Conservation (phyloP, 441 rosid species). For the Gossypium gossypioides region DNA sequence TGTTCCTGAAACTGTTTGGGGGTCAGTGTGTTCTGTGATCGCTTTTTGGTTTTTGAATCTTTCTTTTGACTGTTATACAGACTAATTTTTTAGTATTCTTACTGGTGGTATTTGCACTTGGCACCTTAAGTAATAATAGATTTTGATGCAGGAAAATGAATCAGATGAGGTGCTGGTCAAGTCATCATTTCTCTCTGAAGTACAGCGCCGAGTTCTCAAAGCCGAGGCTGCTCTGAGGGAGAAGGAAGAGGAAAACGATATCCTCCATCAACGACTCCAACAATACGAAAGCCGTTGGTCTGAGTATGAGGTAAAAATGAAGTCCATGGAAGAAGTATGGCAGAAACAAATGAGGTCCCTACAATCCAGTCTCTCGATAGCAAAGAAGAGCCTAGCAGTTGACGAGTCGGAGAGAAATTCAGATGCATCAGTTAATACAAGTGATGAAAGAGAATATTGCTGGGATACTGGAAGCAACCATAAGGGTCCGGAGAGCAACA, state of each 20-base stretch:
- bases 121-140: neutral
- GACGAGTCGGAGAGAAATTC: conserved; percentile 83
- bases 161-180: conserved; percentile 83
- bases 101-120: neutral
- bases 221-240: conserved; percentile 77
- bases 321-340: conserved; percentile 99
- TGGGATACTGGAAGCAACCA: conserved; percentile 61
- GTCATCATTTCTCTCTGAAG: conserved; percentile 76
- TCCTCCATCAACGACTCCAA: conserved; percentile 83
- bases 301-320: conserved; percentile 89
- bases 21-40: neutral
- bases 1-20: no score
- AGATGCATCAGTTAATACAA: conserved; percentile 79
- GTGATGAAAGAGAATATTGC: conserved; percentile 51
- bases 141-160: conserved; percentile 40
- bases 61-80: neutral
- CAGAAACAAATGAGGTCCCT: conserved; percentile 97
- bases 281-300: conserved; percentile 96
- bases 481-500: conserved; percentile 60
- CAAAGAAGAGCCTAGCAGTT: conserved; percentile 84
- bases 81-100: neutral
- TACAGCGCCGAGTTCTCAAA: conserved; percentile 85
- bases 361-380: conserved; percentile 92
- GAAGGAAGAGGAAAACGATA: conserved; percentile 94
- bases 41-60: neutral